Base-by-base conservation (phyloP, 495 filamentous ascomycete genomes). In the Margaritispora aquatica region DNA sequence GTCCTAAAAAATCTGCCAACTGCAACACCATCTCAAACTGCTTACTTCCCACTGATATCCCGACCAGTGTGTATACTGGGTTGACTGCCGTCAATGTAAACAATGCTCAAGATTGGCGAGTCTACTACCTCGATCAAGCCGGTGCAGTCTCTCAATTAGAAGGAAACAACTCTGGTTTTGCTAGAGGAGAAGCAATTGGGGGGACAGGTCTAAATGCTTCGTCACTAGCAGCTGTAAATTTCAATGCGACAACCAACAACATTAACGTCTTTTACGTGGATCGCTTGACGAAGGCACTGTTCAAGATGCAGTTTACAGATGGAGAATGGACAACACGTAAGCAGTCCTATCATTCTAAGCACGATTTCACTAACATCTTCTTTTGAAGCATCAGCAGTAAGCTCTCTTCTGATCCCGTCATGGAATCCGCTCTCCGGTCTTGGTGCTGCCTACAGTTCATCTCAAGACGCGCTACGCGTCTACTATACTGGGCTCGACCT, bases 401-500 rank as follows among this genome's bases (percentile, higher is more conserved):
- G 50, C 8, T 22, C 50, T n/a, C 29, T 46, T 1, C 49, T 51
- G 23, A 22, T 54, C 11, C n/a, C 51, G 13, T 27, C 36, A 4
- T 60, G 57, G 57, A 60, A 60, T 44, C 57, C 57, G 1, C 22
- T 47, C 20, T 60, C 57, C 10, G 57, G 57, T 24, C 57, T 60
- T 36, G 57, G 21, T n/a, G 31, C 57, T 23, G 57, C 57, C 9
- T 60, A 60, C 57, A 46, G 49, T 3, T 22, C 23, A 1, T 19
- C 2, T 4, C 49, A 60, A 60, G 57, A 60, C 50, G 50, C 54
- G 20, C 38, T 60, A 1, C 57, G 54, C 26, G 57, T 60, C 15
- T 60, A 60, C 51, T 60, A 54, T 27, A 60, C 57, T 8, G 57
- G 57, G 23, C 50, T 60, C 50, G 57, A 60, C 23, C 57, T 27